Evolutionary conservation across 2,329 filamentous ascomycete genomes (phyloP).

Genomic region (Metarhizium sp.): DNA sequence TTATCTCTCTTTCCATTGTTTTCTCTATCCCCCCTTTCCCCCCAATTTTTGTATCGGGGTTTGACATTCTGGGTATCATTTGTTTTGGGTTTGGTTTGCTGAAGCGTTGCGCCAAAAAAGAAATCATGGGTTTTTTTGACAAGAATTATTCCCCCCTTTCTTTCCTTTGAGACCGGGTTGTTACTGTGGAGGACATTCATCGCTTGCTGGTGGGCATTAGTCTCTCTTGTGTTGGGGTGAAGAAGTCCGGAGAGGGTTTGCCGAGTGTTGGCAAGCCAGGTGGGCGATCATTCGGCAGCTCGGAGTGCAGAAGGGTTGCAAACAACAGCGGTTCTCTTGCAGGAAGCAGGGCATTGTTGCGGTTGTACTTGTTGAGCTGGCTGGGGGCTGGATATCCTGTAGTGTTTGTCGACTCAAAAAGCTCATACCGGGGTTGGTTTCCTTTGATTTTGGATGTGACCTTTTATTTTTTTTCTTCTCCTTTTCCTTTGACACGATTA

Average conservation of each 20-base stretch:
- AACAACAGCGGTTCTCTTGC: neutral
- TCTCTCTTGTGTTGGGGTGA: neutral
- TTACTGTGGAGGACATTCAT: neutral
- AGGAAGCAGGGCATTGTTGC: neutral
- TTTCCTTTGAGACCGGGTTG: neutral
- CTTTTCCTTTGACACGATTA: slow-evolving; percentile 3
- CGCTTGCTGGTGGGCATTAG: neutral
- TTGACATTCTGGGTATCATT: slow-evolving; percentile 4
- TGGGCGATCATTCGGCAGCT: neutral
- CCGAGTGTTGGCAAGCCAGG: neutral
- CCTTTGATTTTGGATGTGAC: neutral
- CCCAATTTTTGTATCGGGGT: neutral
- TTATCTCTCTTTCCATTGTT: neutral
- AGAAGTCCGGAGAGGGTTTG: neutral
- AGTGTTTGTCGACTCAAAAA: neutral
- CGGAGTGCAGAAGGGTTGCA: neutral
- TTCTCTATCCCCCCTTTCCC: neutral
- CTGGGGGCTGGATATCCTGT: neutral
- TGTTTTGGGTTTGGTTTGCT: neutral
- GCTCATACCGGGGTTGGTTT: neutral
- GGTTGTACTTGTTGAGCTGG: neutral
- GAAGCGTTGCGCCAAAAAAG: slow-evolving; percentile 3
- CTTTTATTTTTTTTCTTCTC: neutral
- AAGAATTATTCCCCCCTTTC: neutral
- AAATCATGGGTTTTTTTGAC: neutral